phyloP scores from a whole-genome alignment of 1,284 basidiomycete genomes.

The Irpex rosettiformis region DNA sequence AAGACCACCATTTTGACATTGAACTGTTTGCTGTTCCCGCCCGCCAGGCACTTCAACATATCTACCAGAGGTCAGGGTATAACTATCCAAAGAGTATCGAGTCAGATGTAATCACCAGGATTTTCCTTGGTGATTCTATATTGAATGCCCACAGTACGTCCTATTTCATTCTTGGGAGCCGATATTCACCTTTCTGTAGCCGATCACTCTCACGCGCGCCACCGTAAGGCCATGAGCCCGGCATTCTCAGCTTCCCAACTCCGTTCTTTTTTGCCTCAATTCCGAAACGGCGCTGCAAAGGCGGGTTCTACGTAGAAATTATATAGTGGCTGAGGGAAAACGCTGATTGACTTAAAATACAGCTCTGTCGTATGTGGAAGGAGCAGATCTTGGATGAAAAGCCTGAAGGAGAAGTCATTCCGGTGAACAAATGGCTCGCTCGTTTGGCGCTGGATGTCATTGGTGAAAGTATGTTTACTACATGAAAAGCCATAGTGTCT shows the following conservation, averaged over 20 bases:
- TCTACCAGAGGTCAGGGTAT: constrained; percentile 27
- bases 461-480: constrained; percentile 10
- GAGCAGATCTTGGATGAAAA: constrained; percentile 11
- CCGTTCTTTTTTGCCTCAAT: constrained; percentile 20
- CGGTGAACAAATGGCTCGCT: constrained; percentile 12
- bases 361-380: constrained; percentile 18
- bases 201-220: constrained; percentile 24
- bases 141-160: constrained; percentile 19
- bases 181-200: neutral
- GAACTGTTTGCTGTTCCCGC: neutral
- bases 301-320: neutral
- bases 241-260: constrained; percentile 24
- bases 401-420: constrained; percentile 2
- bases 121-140: constrained; percentile 22
- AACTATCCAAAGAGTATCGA: constrained; percentile 20
- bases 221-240: constrained; percentile 28
- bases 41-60: constrained; percentile 24
- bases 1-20: neutral
- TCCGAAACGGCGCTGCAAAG: constrained; percentile 13
- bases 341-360: neutral
- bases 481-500: neutral
- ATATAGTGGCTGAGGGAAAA: no score
- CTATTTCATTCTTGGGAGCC: no score
- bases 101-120: constrained; percentile 1
- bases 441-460: constrained; percentile 12